Conservation (phyloP, 2,329 filamentous ascomycete species). For the Paracorniculantispora psalliotae region DNA sequence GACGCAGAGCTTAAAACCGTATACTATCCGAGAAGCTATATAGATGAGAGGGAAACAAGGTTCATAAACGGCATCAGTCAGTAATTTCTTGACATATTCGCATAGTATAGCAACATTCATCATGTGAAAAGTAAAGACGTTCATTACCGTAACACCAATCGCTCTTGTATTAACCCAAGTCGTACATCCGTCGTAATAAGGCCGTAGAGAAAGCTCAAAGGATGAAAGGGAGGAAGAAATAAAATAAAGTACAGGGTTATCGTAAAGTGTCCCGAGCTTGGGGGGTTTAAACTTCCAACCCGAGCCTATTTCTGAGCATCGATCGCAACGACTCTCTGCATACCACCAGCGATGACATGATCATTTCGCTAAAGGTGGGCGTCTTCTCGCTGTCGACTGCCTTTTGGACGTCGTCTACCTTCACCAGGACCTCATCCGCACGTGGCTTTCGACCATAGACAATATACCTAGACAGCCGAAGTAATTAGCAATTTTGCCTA, state of each 20-base stretch:
- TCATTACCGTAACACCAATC: no score
- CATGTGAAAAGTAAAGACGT: no score
- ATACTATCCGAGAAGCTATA: no score
- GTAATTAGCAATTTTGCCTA: neutral
- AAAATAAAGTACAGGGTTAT: neutral
- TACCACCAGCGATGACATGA: neutral
- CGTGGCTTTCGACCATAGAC: slow-evolving; percentile 12
- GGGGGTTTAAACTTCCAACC: neutral
- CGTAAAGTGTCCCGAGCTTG: neutral
- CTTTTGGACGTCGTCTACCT: slow-evolving; percentile 30
- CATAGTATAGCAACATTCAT: no score
- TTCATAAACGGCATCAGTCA: no score
- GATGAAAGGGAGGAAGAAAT: neutral
- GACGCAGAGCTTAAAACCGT: no score
- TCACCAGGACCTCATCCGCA: slow-evolving; percentile 32
- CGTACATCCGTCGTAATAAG: no score
- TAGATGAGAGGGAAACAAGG: no score
- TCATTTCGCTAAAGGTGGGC: neutral
- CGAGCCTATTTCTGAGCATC: slow-evolving; percentile 5
- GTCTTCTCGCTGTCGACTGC: neutral
- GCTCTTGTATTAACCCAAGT: no score
- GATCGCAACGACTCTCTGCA: neutral
- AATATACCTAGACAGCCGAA: neutral
- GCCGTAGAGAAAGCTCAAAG: no score
- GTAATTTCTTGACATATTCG: no score